Evolutionary conservation across 768 basidiomycete genomes (phyloP).

Genomic region (Pulveroboletus ravenelii): DNA sequence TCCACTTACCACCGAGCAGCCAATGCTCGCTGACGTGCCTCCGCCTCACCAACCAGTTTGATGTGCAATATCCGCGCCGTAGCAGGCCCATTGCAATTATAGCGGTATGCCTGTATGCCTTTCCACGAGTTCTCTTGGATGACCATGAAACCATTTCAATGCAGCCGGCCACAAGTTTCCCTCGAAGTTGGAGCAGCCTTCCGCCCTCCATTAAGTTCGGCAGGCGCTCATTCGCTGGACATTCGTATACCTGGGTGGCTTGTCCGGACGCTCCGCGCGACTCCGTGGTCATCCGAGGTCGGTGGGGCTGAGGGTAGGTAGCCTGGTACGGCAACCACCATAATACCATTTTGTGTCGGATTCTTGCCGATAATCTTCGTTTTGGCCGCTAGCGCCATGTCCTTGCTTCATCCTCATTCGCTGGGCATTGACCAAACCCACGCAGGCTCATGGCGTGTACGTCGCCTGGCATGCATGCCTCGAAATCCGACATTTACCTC

Average conservation of each 20-base stretch:
- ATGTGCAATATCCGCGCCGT: slow-evolving; percentile 28
- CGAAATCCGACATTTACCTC: slow-evolving; percentile 9
- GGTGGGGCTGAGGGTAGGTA: neutral
- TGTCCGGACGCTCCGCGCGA: neutral
- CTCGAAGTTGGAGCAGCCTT: slow-evolving; percentile 10
- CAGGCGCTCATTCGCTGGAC: slow-evolving; percentile 1
- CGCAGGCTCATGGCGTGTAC: slow-evolving; percentile 18
- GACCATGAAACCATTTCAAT: slow-evolving; percentile 7
- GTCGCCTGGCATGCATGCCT: slow-evolving; percentile 24
- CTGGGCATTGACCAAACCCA: slow-evolving; percentile 13
- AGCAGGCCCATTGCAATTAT: slow-evolving; percentile 13
- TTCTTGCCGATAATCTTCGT: slow-evolving; percentile 10
- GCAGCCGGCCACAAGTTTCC: slow-evolving; percentile 26
- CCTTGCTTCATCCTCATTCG: slow-evolving; percentile 23
- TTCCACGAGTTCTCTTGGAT: slow-evolving; percentile 18
- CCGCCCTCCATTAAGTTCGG: slow-evolving; percentile 6
- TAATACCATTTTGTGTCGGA: slow-evolving; percentile 1
- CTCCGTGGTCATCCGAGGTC: slow-evolving; percentile 6
- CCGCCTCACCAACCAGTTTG: slow-evolving; percentile 9
- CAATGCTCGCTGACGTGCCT: slow-evolving; percentile 11
- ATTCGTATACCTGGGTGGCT: neutral
- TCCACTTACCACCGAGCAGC: slow-evolving; percentile 21
- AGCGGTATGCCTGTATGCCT: neutral
- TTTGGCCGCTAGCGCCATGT: slow-evolving; percentile 7
- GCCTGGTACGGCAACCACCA: neutral